These are phyloP conservation scores for Furcasterigmium sp. DNA, from an alignment of 2,329 filamentous ascomycete genomes.

Conservation along the genomic window DNA sequence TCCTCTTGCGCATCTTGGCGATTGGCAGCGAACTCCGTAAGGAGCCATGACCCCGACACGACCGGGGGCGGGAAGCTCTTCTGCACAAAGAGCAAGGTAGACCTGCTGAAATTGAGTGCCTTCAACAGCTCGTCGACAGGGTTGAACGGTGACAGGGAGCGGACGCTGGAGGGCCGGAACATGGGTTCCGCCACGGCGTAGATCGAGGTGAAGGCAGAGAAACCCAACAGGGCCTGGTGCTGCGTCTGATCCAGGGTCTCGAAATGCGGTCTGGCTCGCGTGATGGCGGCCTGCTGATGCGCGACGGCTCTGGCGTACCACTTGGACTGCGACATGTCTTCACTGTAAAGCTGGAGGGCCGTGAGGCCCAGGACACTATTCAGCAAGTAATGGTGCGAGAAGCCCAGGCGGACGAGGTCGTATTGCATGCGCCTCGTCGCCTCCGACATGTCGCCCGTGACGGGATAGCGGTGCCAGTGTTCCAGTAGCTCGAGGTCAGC, in stretches of 20 bases:
- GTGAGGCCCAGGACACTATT: not conserved
- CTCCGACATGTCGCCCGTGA: not conserved
- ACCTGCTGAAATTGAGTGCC: not conserved
- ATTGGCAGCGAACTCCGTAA: not conserved
- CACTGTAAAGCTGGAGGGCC: not conserved
- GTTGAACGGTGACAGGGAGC: not conserved
- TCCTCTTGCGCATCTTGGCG: not conserved
- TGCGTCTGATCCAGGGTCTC: not conserved
- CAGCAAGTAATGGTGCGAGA: not conserved
- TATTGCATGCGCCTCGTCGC: not conserved
- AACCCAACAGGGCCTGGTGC: not conserved
- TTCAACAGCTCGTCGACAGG: not conserved
- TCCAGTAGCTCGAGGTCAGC: constrained; percentile 4
- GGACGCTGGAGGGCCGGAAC: not conserved
- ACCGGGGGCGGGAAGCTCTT: not conserved
- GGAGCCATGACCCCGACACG: not conserved
- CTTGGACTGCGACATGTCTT: not conserved
- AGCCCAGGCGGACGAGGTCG: not conserved
- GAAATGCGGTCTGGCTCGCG: not conserved
- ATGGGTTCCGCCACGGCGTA: not conserved
- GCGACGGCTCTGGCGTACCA: not conserved
- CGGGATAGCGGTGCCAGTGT: not conserved
- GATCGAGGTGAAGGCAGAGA: not conserved
- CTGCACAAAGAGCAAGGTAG: not conserved
- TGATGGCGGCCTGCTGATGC: not conserved